Base-by-base conservation (phyloP, 352 stramenopile genomes). In the Thraustochytrium sp. region DNA sequence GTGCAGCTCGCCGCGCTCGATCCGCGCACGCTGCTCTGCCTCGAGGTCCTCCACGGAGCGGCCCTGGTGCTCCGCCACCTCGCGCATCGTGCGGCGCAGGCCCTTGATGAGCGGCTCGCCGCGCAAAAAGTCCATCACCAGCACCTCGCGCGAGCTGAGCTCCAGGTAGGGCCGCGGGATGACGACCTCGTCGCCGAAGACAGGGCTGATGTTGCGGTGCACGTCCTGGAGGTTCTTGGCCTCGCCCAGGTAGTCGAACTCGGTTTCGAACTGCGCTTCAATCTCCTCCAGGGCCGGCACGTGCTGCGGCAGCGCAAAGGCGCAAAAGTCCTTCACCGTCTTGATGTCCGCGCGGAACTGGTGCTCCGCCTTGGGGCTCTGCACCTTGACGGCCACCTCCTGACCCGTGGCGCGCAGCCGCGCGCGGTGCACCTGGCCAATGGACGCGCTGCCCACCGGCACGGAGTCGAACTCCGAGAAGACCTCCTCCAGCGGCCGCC, bases 241-340 rank as follows among this genome's bases (percentile, higher is more conserved):
- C 86, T 98, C 96, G 84, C 93, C 88, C 0, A 89, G 59, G 90
- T 98, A 98, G 86, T 98, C 94, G 87, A 98, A 98, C 88, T 98
- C 96, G 29, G 93, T 98, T 92, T 97, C 94, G 86, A 98, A 98
- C 88, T 98, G 95, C 82, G 96, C 96, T 88, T 98, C 95, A 55
- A 98, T 94, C 85, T 98, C 94, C 34, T 97, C 91, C 5, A 98
- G 86, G 65, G 94, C 93, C 29, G 93, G 91, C 55, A 98, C 88
- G 85, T 98, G 94, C 36, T 93, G 94, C 1, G 95, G 96, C 83
- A 98, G 94, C 49, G 97, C 97, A n/a, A 97, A 86, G 49, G 93
- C 87, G 80, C 93, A 96, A 86, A 98, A 98, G 61, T 94, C 90
- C 88, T 96, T 96, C 73, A 98, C 96, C 5, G 94, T 98, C 84